Evolutionary conservation across 75 land plant species (phyloP).

Genomic region (Larix kaempferi): DNA sequence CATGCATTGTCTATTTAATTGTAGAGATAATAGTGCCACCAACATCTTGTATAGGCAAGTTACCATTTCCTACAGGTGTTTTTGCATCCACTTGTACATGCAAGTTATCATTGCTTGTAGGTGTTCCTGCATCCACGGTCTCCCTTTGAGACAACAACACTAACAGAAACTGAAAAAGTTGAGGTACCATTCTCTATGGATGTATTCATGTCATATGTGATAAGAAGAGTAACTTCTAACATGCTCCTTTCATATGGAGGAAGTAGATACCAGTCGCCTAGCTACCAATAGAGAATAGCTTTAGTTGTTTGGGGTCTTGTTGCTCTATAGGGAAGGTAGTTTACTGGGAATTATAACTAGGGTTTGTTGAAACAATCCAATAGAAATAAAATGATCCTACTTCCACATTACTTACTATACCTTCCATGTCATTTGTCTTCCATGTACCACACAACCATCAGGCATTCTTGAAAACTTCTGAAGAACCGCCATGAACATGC

Average conservation of each 20-base stretch:
- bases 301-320: slow-evolving; percentile 69
- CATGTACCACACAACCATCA: slow-evolving; percentile 81
- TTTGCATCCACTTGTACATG: too few relatives aligned
- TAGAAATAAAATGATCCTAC: slow-evolving; percentile 65
- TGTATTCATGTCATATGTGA: background rate
- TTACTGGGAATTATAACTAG: slow-evolving; percentile 49
- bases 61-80: slow-evolving; percentile 2
- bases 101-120: too few relatives aligned
- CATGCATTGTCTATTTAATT: background rate
- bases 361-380: slow-evolving; percentile 76
- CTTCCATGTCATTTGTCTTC: slow-evolving; percentile 84
- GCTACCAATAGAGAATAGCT: slow-evolving; percentile 74
- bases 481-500: slow-evolving; percentile 68
- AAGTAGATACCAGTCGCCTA: slow-evolving; percentile 82
- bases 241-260: slow-evolving; percentile 12
- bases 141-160: slow-evolving; percentile 8
- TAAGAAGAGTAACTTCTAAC: slow-evolving; percentile 13
- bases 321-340: slow-evolving; percentile 67
- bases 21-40: slow-evolving; percentile 18
- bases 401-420: slow-evolving; percentile 73
- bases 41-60: background rate
- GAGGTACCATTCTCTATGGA: background rate
- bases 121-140: background rate
- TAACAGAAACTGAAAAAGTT: background rate
- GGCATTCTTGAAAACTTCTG: slow-evolving; percentile 73